Evolutionary conservation across 257 asterid species (phyloP).

Genomic region (Solanum megistacrolobum): DNA sequence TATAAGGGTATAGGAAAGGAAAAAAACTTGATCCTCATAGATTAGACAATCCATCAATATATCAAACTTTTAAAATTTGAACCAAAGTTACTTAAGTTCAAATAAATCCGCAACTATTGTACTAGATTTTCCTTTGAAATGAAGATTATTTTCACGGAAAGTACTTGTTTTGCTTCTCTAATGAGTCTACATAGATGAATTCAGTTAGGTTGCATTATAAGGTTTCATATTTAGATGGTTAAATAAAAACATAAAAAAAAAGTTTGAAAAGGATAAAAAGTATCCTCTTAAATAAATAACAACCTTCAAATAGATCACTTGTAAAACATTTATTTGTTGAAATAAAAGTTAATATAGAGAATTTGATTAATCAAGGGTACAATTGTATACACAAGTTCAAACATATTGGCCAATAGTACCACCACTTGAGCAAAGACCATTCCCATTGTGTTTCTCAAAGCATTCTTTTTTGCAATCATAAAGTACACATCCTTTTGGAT

Average conservation of each 20-base stretch:
- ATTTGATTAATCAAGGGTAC: not conserved
- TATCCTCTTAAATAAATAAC: not conserved
- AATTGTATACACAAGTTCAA: not conserved
- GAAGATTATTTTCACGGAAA: not conserved
- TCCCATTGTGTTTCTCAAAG: not conserved
- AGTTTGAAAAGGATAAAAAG: not conserved
- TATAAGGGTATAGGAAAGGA: too few species aligned
- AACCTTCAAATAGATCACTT: not conserved
- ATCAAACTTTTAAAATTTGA: not conserved
- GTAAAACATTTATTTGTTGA: not conserved
- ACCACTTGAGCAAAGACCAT: not conserved
- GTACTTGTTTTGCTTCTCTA: not conserved
- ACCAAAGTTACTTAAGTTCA: not conserved
- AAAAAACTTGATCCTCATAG: not conserved
- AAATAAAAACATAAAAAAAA: not conserved
- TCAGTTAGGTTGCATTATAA: not conserved
- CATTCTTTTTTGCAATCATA: not conserved
- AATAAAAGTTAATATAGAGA: not conserved
- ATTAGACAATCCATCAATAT: not conserved
- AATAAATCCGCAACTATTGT: not conserved
- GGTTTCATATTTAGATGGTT: not conserved
- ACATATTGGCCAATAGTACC: not conserved
- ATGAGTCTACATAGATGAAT: not conserved
- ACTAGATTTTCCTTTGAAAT: not conserved
- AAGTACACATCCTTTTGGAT: not conserved